Percentiles rank a stretch among this genome's conserved stretches.
phyloP scores from a whole-genome alignment of 805 yeast species.

The Torulaspora franciscae region DNA sequence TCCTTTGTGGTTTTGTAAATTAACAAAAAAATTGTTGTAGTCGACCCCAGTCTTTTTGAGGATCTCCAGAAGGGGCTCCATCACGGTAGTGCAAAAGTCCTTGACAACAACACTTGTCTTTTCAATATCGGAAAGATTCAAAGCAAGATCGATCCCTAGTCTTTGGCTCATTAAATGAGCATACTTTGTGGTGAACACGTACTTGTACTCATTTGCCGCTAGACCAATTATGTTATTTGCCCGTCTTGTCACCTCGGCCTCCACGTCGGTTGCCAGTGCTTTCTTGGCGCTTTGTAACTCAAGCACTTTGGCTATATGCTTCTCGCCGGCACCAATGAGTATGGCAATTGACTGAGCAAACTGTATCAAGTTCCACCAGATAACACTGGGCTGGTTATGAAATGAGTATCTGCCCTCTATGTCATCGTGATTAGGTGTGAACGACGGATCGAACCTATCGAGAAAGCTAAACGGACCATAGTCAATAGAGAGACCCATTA shows the following conservation, averaged over 20 bases:
- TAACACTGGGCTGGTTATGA: conserved; percentile 75
- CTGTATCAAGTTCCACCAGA: conserved; percentile 90
- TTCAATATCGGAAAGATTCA: conserved; percentile 19
- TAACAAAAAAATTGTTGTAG: conserved; percentile 72
- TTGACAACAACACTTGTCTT: conserved; percentile 12
- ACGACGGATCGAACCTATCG: conserved; percentile 77
- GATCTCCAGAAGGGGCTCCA: conserved; percentile 58
- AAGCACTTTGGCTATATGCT: conserved; percentile 41
- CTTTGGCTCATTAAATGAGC: conserved; percentile 54
- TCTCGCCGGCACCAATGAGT: conserved; percentile 66
- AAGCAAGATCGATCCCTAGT: conserved; percentile 54
- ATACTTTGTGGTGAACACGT: conserved; percentile 55
- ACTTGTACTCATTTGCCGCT: conserved; percentile 62
- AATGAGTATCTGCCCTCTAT: conserved; percentile 64
- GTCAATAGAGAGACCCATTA: conserved; percentile 84
- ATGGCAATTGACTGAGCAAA: conserved; percentile 82
- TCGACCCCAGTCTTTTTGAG: conserved; percentile 62
- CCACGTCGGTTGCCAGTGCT: conserved; percentile 46
- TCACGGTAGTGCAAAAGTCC: conserved; percentile 33
- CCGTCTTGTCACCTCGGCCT: conserved; percentile 48
- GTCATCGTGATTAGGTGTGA: conserved; percentile 90
- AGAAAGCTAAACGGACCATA: conserved; percentile 92
- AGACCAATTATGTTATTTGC: conserved; percentile 61
- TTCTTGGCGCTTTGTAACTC: conserved; percentile 36
- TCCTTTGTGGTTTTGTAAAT: conserved; percentile 48